Base-by-base conservation (phyloP, 495 filamentous ascomycete species). In the Parachaetomium inaequale region DNA sequence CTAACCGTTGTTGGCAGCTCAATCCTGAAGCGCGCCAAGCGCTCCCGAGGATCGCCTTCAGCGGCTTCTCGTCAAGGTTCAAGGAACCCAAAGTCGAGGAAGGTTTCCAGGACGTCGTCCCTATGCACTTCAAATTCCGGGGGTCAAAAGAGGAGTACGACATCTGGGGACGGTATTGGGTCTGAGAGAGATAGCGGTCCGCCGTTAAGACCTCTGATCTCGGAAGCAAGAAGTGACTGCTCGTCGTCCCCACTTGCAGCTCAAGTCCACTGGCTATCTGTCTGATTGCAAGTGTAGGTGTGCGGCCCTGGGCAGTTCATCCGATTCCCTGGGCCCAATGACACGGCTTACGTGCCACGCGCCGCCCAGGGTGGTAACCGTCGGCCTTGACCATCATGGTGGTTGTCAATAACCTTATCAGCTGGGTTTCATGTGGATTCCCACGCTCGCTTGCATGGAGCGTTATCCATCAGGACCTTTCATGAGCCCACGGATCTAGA, bases 11-110 rank as follows among this genome's bases (percentile, higher is more conserved):
- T 77, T 55, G 21, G 65, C 64, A 87, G 81, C 75, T 92, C 78
- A 97, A 96, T 61, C 93, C 91, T 7, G 92, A 97, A 74, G 82
- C 85, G 28, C 83, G 93, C 58, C 74, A 80, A 1, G 79, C 85
- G 2, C 84, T 98, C 7, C 92, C 92, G 1, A 83, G 82, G 23
- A 79, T 94, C 46, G 93, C 94, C 0, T 97, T 96, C 72, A 83
- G 80, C 12, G 80, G 85, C 26, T 98, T 89, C 66, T 75, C 74
- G 15, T 81, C 85, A 11, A 78, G 88, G 53, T 92, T 88, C 73
- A 84, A 84, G 64, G 82, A 87, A 65, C 94, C 92, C 8, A 79
- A 78, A n/a, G 64, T 82, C 8, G 75, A 79, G 2, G 94, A 98
- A 68, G 94, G 94, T 0, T 97, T 96, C 71, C 79, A 88, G 54